Base-by-base conservation (phyloP, 257 asterid species). In the Craterostigma plantagineum region DNA sequence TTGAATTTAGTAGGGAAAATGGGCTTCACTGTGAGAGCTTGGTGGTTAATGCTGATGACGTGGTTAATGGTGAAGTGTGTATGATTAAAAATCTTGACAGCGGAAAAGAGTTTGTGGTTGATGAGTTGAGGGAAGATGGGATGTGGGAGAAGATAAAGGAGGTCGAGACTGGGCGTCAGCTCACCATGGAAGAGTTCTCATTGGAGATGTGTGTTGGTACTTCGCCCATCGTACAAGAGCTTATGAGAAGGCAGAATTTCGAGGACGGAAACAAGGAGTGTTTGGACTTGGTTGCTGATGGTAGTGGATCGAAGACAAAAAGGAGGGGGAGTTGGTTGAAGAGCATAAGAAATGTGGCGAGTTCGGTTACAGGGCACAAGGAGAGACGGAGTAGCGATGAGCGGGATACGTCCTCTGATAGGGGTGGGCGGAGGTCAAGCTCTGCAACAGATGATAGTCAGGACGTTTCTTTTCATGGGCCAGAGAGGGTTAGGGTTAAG, bases 401-500 rank as follows among this genome's bases (percentile, higher is more conserved):
- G 54, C 79, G 75, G 75, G 98, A 90, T 60, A 83, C 98, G 0
- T 79, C 95, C 4, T 87, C 98, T 40, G 98, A 87, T 60, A 87
- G 66, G 63, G 92, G 95, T 50, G 95, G 94, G 46, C 79, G 95
- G 68, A 79, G 95, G 52, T 90, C 92, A 4, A 90, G 98, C 55
- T 90, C 98, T 10, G 98, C 98, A 33, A 90, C 98, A 0, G 98
- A 90, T 69, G 95, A 83, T 65, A 90, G 95, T 57, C 98, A 83
- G 57, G 95, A 90, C 16, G 81, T 58, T 44, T 67, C 87, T 33
- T 83, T 75, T 71, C 94, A 67, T 10, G 98, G 93, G 38, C 95
- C 87, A 0, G 92, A 90, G 51, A 72, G 78, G 48, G 72, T 90
- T 49, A 69, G 94, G 46, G 94, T 73, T 37, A 75, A 67, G 60